Percentiles rank a stretch among this genome's conserved stretches.
These are phyloP conservation scores for Aurinia saxatilis DNA, from an alignment of 345 rosid genomes.

Conservation along the genomic window DNA sequence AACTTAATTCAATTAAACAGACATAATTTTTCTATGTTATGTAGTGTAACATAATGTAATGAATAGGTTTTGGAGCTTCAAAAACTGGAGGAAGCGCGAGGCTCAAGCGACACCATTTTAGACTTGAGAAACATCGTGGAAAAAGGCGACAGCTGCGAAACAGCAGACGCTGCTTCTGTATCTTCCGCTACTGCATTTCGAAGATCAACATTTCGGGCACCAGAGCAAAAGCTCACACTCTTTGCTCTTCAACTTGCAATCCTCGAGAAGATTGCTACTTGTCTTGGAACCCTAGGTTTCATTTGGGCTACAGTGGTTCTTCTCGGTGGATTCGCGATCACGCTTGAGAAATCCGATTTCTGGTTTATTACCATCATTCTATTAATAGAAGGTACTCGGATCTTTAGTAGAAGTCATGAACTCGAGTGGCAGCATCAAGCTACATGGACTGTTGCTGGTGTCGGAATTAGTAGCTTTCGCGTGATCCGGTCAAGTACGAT, in stretches of 20 bases:
- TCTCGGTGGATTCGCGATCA: constrained; percentile 83
- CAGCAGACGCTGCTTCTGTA: constrained; percentile 29
- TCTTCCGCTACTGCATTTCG: constrained; percentile 22
- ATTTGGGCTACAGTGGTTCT: constrained; percentile 97
- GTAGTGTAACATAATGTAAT: no score
- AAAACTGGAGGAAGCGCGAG: constrained; percentile 38
- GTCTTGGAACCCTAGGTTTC: constrained; percentile 79
- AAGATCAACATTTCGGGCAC: constrained; percentile 32
- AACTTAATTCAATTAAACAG: no score
- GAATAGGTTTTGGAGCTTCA: constrained; percentile 37
- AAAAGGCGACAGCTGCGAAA: constrained; percentile 44
- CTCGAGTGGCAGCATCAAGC: constrained; percentile 95
- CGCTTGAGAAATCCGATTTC: constrained; percentile 69
- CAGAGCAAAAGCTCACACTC: constrained; percentile 80
- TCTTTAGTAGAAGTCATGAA: constrained; percentile 87
- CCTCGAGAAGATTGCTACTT: constrained; percentile 77
- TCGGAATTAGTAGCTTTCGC: constrained; percentile 64
- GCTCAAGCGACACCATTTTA: constrained; percentile 48
- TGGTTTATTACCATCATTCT: constrained; percentile 77
- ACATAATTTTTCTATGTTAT: no score
- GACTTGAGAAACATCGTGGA: constrained; percentile 42
- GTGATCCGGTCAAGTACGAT: constrained; percentile 47
- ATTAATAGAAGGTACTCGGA: constrained; percentile 75
- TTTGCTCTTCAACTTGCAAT: constrained; percentile 79
- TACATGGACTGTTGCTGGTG: constrained; percentile 69